Conservation (phyloP, 2,329 filamentous ascomycete species). For the Colletotrichum cereale region DNA sequence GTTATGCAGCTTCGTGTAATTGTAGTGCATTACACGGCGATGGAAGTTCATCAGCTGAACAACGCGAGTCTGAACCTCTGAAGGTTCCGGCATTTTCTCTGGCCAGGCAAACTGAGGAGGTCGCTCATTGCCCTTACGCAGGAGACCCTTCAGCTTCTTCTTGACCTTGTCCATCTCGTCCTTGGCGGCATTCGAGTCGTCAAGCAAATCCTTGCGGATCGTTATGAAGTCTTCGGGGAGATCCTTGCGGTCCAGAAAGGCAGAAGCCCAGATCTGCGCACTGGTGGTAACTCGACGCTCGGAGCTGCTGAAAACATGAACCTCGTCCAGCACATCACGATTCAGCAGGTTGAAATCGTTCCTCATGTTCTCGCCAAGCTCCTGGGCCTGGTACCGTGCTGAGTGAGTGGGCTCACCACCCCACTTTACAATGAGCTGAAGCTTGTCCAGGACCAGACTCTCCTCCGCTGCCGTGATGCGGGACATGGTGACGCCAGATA, state of each 20-base stretch:
- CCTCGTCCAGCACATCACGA: constrained; percentile 89
- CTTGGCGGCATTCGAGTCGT: constrained; percentile 98
- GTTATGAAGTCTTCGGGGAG: constrained; percentile 87
- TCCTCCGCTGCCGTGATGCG: constrained; percentile 95
- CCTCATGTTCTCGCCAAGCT: constrained; percentile 94
- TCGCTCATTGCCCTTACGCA: constrained; percentile 92
- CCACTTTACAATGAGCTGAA: constrained; percentile 99
- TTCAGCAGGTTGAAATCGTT: constrained; percentile 96
- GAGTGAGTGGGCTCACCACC: constrained; percentile 98
- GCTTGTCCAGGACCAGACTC: constrained; percentile 91
- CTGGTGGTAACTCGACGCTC: constrained; percentile 95
- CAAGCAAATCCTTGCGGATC: constrained; percentile 92
- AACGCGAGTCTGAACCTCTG: constrained; percentile 90
- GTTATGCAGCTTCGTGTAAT: constrained; percentile 84
- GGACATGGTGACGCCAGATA: constrained; percentile 91
- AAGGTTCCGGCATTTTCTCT: constrained; percentile 92
- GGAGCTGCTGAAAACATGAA: constrained; percentile 95
- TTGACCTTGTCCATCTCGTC: constrained; percentile 99
- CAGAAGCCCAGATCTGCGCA: constrained; percentile 93
- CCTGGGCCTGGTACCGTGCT: constrained; percentile 94
- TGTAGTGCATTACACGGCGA: constrained; percentile 92
- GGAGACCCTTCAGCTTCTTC: constrained; percentile 95
- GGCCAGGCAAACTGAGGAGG: constrained; percentile 99
- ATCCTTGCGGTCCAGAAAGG: constrained; percentile 90
- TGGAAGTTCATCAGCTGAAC: constrained; percentile 99